Percentiles rank a stretch among this genome's conserved stretches.
Conservation (phyloP, 2,329 filamentous ascomycete genomes). For the Trichoderma sp. region DNA sequence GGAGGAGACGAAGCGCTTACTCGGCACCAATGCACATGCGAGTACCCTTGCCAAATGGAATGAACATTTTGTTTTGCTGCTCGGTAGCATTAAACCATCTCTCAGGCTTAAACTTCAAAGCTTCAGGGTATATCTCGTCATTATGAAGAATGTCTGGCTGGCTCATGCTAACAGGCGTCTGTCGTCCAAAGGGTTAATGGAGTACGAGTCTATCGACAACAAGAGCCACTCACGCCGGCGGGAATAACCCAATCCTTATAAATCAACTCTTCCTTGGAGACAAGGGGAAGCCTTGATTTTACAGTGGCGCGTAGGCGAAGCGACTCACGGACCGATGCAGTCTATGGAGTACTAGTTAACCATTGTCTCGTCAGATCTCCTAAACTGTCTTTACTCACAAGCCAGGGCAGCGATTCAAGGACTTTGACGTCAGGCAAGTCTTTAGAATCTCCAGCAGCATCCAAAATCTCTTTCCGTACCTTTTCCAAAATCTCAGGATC, state of each 20-base stretch:
- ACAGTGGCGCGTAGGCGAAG: not conserved
- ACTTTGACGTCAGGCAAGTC: not conserved
- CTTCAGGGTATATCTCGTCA: not conserved
- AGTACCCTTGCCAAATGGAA: not conserved
- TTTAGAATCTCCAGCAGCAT: not conserved
- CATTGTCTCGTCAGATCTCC: not conserved
- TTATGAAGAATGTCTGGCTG: conserved; percentile 7
- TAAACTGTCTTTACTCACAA: not conserved
- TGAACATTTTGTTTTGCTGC: not conserved
- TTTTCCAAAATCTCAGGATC: not conserved
- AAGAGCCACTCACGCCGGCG: not conserved
- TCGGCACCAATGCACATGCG: conserved; percentile 1
- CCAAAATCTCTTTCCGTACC: not conserved
- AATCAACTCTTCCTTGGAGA: not conserved
- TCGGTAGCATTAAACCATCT: conserved; percentile 4
- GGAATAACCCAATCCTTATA: conserved; percentile 8
- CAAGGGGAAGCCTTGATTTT: not conserved
- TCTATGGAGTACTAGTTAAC: not conserved
- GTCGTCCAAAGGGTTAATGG: not conserved
- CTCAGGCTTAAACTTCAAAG: not conserved
- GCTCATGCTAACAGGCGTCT: conserved; percentile 3
- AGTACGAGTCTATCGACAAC: not conserved
- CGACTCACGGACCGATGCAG: not conserved
- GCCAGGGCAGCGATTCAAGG: not conserved
- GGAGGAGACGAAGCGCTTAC: not conserved